A percentile compares a stretch with the other conserved stretches of the same genome.
These are phyloP conservation scores for Skeletonema potamos DNA, from an alignment of 108 stramenopile genomes.

Conservation along the genomic window DNA sequence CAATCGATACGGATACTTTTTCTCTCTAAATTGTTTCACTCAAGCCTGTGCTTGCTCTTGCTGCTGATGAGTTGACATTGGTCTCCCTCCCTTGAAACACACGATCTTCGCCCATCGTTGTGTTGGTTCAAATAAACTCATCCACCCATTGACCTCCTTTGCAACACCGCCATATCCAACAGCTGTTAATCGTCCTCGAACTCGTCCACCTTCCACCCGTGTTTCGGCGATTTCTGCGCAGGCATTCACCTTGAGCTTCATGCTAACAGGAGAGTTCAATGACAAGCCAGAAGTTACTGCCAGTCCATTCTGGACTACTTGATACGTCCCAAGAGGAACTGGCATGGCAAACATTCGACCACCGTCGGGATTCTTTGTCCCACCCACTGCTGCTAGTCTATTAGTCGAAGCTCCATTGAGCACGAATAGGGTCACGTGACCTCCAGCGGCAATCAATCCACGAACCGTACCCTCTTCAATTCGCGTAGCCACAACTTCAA, in stretches of 20 bases:
- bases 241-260: conserved; percentile 23
- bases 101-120: conserved; percentile 49
- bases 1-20: background rate
- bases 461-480: conserved; percentile 41
- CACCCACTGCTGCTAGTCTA: background rate
- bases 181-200: conserved; percentile 26
- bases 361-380: background rate
- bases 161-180: conserved; percentile 12
- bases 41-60: background rate
- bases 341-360: conserved; percentile 43
- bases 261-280: conserved; percentile 15
- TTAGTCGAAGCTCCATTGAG: conserved; percentile 1
- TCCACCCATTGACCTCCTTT: conserved; percentile 30
- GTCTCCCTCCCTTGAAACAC: conserved; percentile 40
- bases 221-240: conserved; percentile 39
- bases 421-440: conserved; percentile 33
- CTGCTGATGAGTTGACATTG: background rate
- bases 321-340: conserved; percentile 39
- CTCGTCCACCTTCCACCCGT: conserved; percentile 36
- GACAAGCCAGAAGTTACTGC: conserved; percentile 24
- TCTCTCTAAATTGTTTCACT: background rate
- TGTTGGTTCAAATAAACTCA: conserved; percentile 36
- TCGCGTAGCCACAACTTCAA: conserved; percentile 37
- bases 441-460: conserved; percentile 36
- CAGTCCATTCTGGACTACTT: conserved; percentile 27